A percentile compares a stretch with the other conserved stretches of the same genome.
Evolutionary conservation across 2,329 filamentous ascomycete species (phyloP).

Genomic region (Decorospora gaudefroyi): DNA sequence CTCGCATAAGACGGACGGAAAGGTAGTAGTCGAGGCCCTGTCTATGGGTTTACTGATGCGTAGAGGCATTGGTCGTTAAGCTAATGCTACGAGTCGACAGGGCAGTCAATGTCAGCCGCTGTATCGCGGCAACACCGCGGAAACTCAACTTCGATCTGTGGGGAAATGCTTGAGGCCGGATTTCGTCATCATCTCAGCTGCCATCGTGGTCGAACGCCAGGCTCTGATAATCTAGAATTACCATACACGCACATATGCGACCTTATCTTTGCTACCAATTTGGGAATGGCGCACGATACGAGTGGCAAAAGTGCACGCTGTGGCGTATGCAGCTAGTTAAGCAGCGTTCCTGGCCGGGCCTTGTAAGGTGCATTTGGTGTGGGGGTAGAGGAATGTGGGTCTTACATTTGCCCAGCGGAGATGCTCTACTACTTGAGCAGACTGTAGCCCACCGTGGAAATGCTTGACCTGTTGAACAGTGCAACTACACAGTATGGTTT

Average conservation of each 20-base stretch:
- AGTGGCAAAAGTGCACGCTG: conserved; percentile 13
- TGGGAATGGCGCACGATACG: conserved; percentile 28
- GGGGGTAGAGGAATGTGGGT: conserved; percentile 15
- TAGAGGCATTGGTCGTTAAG: conserved; percentile 16
- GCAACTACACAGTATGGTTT: too few species aligned
- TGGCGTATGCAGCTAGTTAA: conserved; percentile 11
- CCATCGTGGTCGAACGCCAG: conserved; percentile 5
- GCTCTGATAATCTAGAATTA: conserved; percentile 11
- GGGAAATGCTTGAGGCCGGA: conserved; percentile 22
- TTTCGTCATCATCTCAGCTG: conserved; percentile 23
- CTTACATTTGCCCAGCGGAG: conserved; percentile 20
- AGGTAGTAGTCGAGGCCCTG: background rate
- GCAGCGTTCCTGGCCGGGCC: conserved; percentile 19
- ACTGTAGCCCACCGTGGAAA: background rate
- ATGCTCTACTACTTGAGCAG: conserved; percentile 18
- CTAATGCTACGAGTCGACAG: conserved; percentile 11
- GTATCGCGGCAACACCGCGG: conserved; percentile 21
- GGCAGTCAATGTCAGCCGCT: conserved; percentile 13
- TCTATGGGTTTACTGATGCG: conserved; percentile 3
- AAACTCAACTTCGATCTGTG: conserved; percentile 27
- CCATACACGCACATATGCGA: conserved; percentile 32
- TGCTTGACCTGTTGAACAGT: background rate
- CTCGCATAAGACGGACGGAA: conserved; percentile 3
- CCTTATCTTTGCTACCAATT: conserved; percentile 42
- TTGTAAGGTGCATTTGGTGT: conserved; percentile 13